Base-by-base conservation (phyloP, 2,329 filamentous ascomycete species). In the Coniochaeta pulveracea region DNA sequence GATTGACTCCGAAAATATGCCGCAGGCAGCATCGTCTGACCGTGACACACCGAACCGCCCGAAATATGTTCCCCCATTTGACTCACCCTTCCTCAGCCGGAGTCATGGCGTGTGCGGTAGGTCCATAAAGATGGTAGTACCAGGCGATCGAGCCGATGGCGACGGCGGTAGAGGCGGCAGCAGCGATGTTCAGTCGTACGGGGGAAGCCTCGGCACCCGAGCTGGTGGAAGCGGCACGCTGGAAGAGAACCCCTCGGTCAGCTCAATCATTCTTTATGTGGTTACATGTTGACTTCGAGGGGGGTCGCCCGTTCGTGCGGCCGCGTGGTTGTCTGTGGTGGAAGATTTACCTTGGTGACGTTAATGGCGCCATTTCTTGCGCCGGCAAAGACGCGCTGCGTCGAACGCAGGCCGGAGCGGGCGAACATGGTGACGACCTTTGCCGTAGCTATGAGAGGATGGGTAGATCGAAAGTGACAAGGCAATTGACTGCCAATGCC, bases 21-120 rank as follows among this genome's bases (percentile, higher is more conserved):
- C 47, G 43, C 49, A 49, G 30, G n/a, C 14, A 30, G 19, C 14
- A 30, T 17, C 19, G 28, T 12, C 28, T 10, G 12, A 7, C 26
- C 26, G 21, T 10, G 10, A 31, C 16, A 10, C 8, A 4, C 10
- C n/a, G n/a, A 15, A 23, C 7, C 6, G 30, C 11, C 15, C 12
- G 25, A 21, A 7, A 3, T 16, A n/a, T 19, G 16, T 26, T 16
- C 18, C 18, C 3, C 4, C 10, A 5, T 14, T 17, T 10, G 25
- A 82, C 89, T 80, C 72, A 98, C 91, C 91, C 91, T 77, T 98
- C 91, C 71, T 98, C 91, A 54, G 82, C 82, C 44, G 85, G 86
- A 50, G 89, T 88, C 78, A 82, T 82, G 50, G 91, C 91, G 61
- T 85, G 76, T 42, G 84, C 81, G 51, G 82, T 78, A 51, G 84